These are phyloP conservation scores for Colletotrichum scovillei DNA, from an alignment of 2,329 filamentous ascomycete genomes.

Conservation along the genomic window DNA sequence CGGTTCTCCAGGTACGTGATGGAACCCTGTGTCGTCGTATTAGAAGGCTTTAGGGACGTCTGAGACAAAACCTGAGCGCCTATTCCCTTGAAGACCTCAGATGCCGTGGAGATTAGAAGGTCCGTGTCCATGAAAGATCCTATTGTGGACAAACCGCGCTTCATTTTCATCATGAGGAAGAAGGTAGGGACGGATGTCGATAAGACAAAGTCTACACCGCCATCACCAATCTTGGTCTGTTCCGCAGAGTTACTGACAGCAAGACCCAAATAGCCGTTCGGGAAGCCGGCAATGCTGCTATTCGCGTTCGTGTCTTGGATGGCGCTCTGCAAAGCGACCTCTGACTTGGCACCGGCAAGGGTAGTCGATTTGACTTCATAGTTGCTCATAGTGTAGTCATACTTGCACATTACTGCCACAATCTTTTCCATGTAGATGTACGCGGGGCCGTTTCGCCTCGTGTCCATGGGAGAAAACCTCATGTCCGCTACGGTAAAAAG, in stretches of 20 bases:
- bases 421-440: slow-evolving; percentile 38
- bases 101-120: slow-evolving; percentile 25
- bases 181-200: slow-evolving; percentile 40
- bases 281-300: slow-evolving; percentile 28
- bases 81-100: slow-evolving; percentile 25
- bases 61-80: slow-evolving; percentile 28
- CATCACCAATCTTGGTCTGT: slow-evolving; percentile 35
- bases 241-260: slow-evolving; percentile 31
- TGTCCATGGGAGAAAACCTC: slow-evolving; percentile 35
- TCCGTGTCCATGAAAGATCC: slow-evolving; percentile 35
- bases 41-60: slow-evolving; percentile 7
- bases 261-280: slow-evolving; percentile 33
- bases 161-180: slow-evolving; percentile 42
- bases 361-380: slow-evolving; percentile 34
- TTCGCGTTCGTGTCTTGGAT: background rate
- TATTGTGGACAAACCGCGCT: slow-evolving; percentile 23
- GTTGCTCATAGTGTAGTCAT: slow-evolving; percentile 32
- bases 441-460: slow-evolving; percentile 11
- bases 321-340: slow-evolving; percentile 29
- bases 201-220: slow-evolving; percentile 37
- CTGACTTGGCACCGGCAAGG: slow-evolving; percentile 27
- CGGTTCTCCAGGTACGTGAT: slow-evolving; percentile 21
- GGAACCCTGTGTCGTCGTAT: slow-evolving; percentile 2
- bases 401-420: slow-evolving; percentile 38
- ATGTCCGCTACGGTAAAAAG: slow-evolving; percentile 39